Base-by-base conservation (phyloP, 2,329 filamentous ascomycete genomes). In the Drechslerella stenobrocha region DNA sequence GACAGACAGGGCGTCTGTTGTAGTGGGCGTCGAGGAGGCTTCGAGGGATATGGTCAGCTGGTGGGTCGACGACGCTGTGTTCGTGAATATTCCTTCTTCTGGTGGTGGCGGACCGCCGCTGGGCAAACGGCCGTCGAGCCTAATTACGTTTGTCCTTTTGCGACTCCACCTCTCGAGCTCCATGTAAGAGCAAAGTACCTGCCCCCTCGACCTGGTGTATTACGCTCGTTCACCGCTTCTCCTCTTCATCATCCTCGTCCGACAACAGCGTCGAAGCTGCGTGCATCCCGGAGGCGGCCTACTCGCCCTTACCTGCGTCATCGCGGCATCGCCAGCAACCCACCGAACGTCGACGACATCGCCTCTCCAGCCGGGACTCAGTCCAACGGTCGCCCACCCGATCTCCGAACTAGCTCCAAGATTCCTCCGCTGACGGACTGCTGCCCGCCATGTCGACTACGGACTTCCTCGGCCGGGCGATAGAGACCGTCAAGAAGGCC, bases 401-500 rank as follows among this genome's bases (percentile, higher is more conserved):
- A 18, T 42, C 15, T 18, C 37, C 37, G n/a, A 18, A 20, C 37
- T 9, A 9, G 7, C 18, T 8, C 15, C 18, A 8, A 20, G 37
- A 37, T 8, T 2, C 7, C 37, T 8, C 8, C 37, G 28, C 37
- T 18, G 37, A 42, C 9, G 6, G 5, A 26, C 45, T 64, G 30
- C 71, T 72, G 52, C 65, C 75, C 78, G 80, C 75, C 74, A 96
- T 96, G 91, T 95, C 90, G 73, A 90, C 91, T 76, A 95, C 90
- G 77, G 93, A 98, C 80, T 98, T 97, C 77, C 85, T 96, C 75
- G 91, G 91, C 30, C 90, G 92, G 74, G 93, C 93, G 74, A 97
- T 97, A 80, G 90, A 95, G 75, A 87, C 89, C 77, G 92, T 98
- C 75, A 95, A 96, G 79, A 95, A 95, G 78, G 93, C 93, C 73